These are phyloP conservation scores for Juncus inflexus DNA, from an alignment of 176 grass and related monocot species.

Conservation along the genomic window DNA sequence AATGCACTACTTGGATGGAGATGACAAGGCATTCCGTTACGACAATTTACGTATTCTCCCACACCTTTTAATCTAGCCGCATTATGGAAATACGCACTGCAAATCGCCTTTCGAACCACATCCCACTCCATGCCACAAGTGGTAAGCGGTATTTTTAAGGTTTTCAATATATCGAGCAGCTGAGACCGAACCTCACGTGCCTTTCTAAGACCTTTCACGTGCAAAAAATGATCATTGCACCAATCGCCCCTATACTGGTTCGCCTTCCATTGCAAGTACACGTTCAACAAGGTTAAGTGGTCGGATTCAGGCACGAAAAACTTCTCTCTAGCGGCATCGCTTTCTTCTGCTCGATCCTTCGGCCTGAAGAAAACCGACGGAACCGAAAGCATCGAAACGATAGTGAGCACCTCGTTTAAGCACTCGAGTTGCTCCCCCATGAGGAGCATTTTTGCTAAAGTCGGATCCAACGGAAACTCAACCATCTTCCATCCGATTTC, in stretches of 20 bases:
- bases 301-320: conserved; percentile 99
- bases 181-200: conserved; percentile 94
- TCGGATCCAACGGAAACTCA: conserved; percentile 92
- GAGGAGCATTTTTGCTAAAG: conserved; percentile 93
- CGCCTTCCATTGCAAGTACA: conserved; percentile 91
- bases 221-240: conserved; percentile 96
- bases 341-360: conserved; percentile 91
- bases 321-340: conserved; percentile 93
- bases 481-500: conserved; percentile 99
- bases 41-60: conserved; percentile 88
- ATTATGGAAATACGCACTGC: conserved; percentile 95
- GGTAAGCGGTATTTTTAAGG: conserved; percentile 75
- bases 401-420: conserved; percentile 86
- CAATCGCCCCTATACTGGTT: conserved; percentile 94
- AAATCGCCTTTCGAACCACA: conserved; percentile 87
- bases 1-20: conserved; percentile 90
- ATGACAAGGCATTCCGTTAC: conserved; percentile 95
- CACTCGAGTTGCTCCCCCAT: conserved; percentile 86
- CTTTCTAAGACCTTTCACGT: conserved; percentile 90
- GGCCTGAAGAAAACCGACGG: conserved; percentile 98
- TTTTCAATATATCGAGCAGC: conserved; percentile 84
- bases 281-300: conserved; percentile 86
- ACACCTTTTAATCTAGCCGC: conserved; percentile 82
- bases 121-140: conserved; percentile 85
- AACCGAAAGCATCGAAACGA: conserved; percentile 99